These are phyloP conservation scores for Chrysophaeum taylorii DNA, from an alignment of 352 stramenopile genomes.

Conservation along the genomic window DNA sequence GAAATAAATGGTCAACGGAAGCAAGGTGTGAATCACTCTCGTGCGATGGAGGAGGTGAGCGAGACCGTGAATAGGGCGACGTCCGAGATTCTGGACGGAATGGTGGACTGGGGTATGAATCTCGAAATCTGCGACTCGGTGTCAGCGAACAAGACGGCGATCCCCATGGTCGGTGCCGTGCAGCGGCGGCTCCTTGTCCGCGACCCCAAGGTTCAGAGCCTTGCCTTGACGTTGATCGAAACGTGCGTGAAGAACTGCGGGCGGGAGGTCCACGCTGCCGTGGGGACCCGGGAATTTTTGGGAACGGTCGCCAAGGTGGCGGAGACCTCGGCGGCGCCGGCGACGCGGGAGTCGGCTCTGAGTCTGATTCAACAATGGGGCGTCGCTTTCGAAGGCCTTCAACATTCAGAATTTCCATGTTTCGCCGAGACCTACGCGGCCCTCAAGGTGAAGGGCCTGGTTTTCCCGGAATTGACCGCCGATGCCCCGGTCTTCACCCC, in stretches of 20 bases:
- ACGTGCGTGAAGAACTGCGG: slow-evolving; percentile 37
- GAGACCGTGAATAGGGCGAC: too few species aligned
- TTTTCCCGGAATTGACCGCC: background rate
- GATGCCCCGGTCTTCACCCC: background rate
- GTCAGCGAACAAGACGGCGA: too few species aligned
- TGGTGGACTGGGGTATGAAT: too few species aligned
- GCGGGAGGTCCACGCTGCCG: slow-evolving; percentile 21
- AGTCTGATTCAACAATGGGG: slow-evolving; percentile 34
- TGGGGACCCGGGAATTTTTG: slow-evolving; percentile 28
- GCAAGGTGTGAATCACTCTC: too few species aligned
- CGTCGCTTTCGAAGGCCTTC: slow-evolving; percentile 25
- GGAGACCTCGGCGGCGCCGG: background rate
- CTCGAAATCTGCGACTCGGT: too few species aligned
- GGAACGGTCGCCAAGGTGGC: slow-evolving; percentile 20
- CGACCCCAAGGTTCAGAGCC: background rate
- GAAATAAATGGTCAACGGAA: too few species aligned
- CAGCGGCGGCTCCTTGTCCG: too few species aligned
- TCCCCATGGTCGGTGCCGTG: too few species aligned
- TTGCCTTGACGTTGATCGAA: slow-evolving; percentile 23
- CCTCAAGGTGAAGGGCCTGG: background rate
- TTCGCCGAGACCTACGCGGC: slow-evolving; percentile 27
- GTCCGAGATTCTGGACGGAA: too few species aligned
- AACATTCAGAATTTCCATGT: background rate
- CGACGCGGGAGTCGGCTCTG: slow-evolving; percentile 28
- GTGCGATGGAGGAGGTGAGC: too few species aligned